A percentile compares a stretch with the other conserved stretches of the same genome.
phyloP scores from a whole-genome alignment of 495 filamentous ascomycete species.

The Astrocystis sublimbata region DNA sequence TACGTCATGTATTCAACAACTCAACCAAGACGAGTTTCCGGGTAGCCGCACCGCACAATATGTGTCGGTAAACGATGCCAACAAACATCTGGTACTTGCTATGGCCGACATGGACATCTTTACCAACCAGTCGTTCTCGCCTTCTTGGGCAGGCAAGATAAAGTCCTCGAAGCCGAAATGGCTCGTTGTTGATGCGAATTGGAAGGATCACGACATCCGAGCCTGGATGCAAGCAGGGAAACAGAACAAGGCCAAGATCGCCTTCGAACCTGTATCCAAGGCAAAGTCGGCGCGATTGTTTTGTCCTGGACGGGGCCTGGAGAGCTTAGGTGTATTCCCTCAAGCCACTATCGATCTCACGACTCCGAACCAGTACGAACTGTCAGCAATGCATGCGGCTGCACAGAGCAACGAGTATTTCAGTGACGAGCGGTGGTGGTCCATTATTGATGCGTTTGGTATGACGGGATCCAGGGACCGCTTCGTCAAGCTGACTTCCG shows the following conservation, averaged over 20 bases:
- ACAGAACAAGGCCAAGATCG: slow-evolving; percentile 55
- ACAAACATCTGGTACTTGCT: slow-evolving; percentile 78
- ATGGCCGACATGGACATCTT: slow-evolving; percentile 96
- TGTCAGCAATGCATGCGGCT: slow-evolving; percentile 69
- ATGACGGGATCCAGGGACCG: slow-evolving; percentile 61
- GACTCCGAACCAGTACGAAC: slow-evolving; percentile 81
- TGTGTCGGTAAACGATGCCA: slow-evolving; percentile 79
- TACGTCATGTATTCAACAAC: slow-evolving; percentile 59
- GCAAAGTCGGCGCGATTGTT: slow-evolving; percentile 76
- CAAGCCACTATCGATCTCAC: slow-evolving; percentile 64
- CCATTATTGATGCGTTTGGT: slow-evolving; percentile 73
- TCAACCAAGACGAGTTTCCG: slow-evolving; percentile 49
- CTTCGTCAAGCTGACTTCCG: slow-evolving; percentile 61
- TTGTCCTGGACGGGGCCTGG: slow-evolving; percentile 31
- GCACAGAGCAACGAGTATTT: slow-evolving; percentile 66
- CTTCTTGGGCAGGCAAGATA: slow-evolving; percentile 62
- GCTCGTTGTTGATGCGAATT: slow-evolving; percentile 83
- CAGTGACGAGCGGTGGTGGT: slow-evolving; percentile 72
- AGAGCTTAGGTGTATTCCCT: slow-evolving; percentile 57
- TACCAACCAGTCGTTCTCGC: slow-evolving; percentile 51
- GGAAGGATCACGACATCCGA: slow-evolving; percentile 61
- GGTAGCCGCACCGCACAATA: slow-evolving; percentile 79
- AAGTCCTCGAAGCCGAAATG: slow-evolving; percentile 61
- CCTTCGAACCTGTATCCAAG: slow-evolving; percentile 88
- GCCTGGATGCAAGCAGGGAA: slow-evolving; percentile 64